These are phyloP conservation scores for Zymoseptoria passerinii DNA, from an alignment of 2,329 filamentous ascomycete species.

Conservation along the genomic window DNA sequence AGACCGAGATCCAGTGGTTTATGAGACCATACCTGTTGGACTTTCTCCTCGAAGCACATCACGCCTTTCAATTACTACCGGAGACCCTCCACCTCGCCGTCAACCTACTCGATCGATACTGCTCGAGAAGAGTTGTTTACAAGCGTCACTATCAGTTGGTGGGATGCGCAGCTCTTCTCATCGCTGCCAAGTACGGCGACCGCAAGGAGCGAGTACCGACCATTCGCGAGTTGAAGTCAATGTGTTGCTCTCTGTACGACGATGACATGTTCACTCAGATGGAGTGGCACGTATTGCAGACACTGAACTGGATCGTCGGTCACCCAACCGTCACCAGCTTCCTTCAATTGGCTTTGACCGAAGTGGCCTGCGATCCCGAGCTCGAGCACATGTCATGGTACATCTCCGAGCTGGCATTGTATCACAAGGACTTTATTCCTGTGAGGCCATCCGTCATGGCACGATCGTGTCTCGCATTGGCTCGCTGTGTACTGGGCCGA, in stretches of 20 bases:
- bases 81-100: constrained; percentile 94
- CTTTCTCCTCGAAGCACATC: constrained; percentile 94
- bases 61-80: constrained; percentile 84
- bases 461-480: constrained; percentile 73
- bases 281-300: constrained; percentile 99
- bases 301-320: constrained; percentile 89
- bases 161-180: constrained; percentile 88
- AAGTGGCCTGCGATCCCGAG: constrained; percentile 67
- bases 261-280: constrained; percentile 99
- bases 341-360: constrained; percentile 74
- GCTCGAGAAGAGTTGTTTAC: constrained; percentile 94
- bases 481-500: constrained; percentile 75
- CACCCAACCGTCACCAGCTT: constrained; percentile 95
- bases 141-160: constrained; percentile 99
- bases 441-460: constrained; percentile 87
- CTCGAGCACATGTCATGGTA: constrained; percentile 93
- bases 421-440: constrained; percentile 94
- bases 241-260: constrained; percentile 98
- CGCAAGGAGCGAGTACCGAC: constrained; percentile 98
- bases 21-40: constrained; percentile 98
- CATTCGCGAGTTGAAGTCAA: constrained; percentile 92
- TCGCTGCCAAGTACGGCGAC: constrained; percentile 97
- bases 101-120: constrained; percentile 95
- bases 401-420: constrained; percentile 88
- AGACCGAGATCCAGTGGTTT: constrained; percentile 99